Percentiles rank a stretch among this genome's conserved stretches.
These are phyloP conservation scores for Vigna radiata DNA, from an alignment of 306 rosid genomes.

Conservation along the genomic window DNA sequence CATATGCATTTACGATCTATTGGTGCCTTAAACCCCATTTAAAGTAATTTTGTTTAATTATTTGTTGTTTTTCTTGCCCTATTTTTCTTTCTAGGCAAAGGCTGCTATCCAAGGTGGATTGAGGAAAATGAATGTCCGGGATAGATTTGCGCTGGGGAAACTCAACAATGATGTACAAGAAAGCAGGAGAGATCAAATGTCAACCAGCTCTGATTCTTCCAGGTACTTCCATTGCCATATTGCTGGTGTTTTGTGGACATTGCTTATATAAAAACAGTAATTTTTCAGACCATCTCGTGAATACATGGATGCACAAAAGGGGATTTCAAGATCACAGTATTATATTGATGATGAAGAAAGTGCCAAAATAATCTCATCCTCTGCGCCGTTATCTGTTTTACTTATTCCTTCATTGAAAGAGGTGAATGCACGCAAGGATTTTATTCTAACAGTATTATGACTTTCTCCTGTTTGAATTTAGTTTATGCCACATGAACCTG, in stretches of 20 bases:
- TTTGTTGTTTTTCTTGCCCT: neutral
- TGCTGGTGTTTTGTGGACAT: neutral
- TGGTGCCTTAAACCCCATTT: neutral
- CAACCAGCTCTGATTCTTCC: constrained; percentile 76
- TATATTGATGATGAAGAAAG: constrained; percentile 69
- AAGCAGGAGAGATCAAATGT: constrained; percentile 60
- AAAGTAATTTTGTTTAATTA: neutral
- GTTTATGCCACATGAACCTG: constrained; percentile 21
- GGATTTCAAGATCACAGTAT: constrained; percentile 58
- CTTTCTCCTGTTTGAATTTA: constrained; percentile 14
- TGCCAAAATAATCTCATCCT: constrained; percentile 63
- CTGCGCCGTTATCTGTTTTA: constrained; percentile 68
- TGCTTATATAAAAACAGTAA: neutral
- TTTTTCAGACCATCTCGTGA: constrained; percentile 70
- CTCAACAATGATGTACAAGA: constrained; percentile 62
- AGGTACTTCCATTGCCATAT: constrained; percentile 60
- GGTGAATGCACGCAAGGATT: constrained; percentile 52
- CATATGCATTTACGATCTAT: neutral
- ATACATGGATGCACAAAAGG: constrained; percentile 61
- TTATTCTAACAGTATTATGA: neutral
- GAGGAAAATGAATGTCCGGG: constrained; percentile 63
- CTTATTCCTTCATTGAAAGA: constrained; percentile 88
- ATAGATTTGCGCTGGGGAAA: constrained; percentile 62
- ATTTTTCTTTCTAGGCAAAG: constrained; percentile 65
- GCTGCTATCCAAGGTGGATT: constrained; percentile 83